These are phyloP conservation scores for Penicillium sclerotiorum DNA, from an alignment of 2,329 filamentous ascomycete genomes.

Conservation along the genomic window DNA sequence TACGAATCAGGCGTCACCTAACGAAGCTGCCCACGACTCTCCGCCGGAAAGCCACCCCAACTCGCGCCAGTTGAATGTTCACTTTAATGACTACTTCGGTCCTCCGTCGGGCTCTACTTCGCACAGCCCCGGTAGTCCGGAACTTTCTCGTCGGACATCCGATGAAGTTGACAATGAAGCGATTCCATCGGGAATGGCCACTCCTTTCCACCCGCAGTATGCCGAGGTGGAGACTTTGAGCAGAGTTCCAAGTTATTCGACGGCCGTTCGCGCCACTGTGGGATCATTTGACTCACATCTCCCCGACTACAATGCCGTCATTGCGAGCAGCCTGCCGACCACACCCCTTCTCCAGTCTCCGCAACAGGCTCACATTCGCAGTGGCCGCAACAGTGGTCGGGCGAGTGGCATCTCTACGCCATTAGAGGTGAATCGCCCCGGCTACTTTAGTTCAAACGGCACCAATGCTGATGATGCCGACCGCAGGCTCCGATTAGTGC, in stretches of 20 bases:
- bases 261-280: slow-evolving; percentile 68
- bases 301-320: slow-evolving; percentile 68
- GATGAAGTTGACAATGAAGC: slow-evolving; percentile 51
- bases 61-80: slow-evolving; percentile 28
- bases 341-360: slow-evolving; percentile 38
- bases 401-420: slow-evolving; percentile 34
- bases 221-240: slow-evolving; percentile 66
- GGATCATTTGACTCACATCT: slow-evolving; percentile 56
- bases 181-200: slow-evolving; percentile 49
- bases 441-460: slow-evolving; percentile 28
- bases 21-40: slow-evolving; percentile 20
- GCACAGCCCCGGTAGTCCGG: slow-evolving; percentile 36
- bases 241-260: slow-evolving; percentile 77
- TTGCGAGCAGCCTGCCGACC: slow-evolving; percentile 30
- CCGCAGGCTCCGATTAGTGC: slow-evolving; percentile 42
- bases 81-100: slow-evolving; percentile 36
- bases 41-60: slow-evolving; percentile 26
- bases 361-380: slow-evolving; percentile 42
- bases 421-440: slow-evolving; percentile 31
- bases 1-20: slow-evolving; percentile 23
- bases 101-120: slow-evolving; percentile 36
- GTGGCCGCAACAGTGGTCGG: slow-evolving; percentile 38
- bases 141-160: slow-evolving; percentile 49
- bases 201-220: slow-evolving; percentile 46
- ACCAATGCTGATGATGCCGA: slow-evolving; percentile 41